phyloP scores from a whole-genome alignment of 306 rosid genomes.

The Castanea sativa region DNA sequence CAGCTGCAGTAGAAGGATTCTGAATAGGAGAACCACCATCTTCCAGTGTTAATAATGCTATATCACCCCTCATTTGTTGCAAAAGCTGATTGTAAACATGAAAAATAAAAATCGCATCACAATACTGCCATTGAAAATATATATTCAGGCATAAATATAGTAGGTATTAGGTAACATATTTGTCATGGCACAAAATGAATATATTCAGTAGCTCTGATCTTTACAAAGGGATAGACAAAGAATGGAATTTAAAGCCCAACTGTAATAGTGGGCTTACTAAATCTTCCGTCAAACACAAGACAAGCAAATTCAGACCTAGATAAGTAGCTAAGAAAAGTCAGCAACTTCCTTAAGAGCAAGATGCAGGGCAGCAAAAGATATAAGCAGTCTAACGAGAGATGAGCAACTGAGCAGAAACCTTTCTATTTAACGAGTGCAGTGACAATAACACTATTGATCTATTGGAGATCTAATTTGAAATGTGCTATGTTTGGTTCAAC shows the following conservation, averaged over 20 bases:
- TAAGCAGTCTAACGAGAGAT: background rate
- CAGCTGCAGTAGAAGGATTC: constrained; percentile 90
- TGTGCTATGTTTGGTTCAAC: no score
- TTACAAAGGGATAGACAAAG: background rate
- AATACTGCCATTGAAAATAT: constrained; percentile 8
- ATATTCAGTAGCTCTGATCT: background rate
- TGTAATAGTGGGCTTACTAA: background rate
- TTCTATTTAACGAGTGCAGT: background rate
- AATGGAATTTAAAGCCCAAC: background rate
- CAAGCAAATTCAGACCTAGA: constrained; percentile 2
- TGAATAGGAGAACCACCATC: constrained; percentile 73
- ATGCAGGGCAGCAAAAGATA: constrained; percentile 8
- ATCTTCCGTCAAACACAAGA: background rate
- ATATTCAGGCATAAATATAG: constrained; percentile 13
- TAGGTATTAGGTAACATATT: background rate
- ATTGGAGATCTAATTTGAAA: background rate
- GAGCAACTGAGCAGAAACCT: background rate
- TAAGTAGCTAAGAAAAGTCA: background rate
- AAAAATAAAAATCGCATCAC: constrained; percentile 21
- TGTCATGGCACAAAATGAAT: background rate
- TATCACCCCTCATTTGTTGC: constrained; percentile 91
- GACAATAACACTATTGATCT: background rate
- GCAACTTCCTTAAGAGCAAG: constrained; percentile 8
- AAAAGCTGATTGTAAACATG: constrained; percentile 52
- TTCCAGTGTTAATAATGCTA: constrained; percentile 74